Conservation (phyloP, 768 basidiomycete genomes). For the Chalciporus piperatus region DNA sequence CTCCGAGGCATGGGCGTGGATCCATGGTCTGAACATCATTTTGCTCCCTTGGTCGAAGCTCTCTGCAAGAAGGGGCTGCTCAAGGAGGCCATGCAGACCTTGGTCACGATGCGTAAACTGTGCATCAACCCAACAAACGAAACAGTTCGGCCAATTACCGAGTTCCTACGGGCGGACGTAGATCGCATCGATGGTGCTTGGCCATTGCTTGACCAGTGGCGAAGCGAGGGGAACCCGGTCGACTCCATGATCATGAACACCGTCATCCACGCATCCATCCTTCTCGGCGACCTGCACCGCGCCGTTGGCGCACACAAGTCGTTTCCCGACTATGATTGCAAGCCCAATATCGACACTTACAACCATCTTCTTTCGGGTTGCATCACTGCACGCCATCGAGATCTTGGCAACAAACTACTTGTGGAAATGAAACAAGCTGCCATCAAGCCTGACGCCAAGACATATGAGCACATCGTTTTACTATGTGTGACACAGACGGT, state of each 20-base stretch:
- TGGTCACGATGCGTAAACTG: constrained; percentile 58
- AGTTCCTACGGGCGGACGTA: constrained; percentile 43
- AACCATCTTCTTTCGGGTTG: constrained; percentile 69
- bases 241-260: constrained; percentile 63
- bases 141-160: constrained; percentile 54
- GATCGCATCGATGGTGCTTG: constrained; percentile 64
- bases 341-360: constrained; percentile 63
- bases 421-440: constrained; percentile 59
- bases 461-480: constrained; percentile 64
- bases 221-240: constrained; percentile 47
- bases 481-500: constrained; percentile 67
- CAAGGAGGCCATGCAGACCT: constrained; percentile 58
- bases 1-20: constrained; percentile 48
- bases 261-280: constrained; percentile 61
- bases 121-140: constrained; percentile 47
- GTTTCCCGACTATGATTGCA: constrained; percentile 50
- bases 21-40: constrained; percentile 67
- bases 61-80: constrained; percentile 56
- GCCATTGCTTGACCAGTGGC: constrained; percentile 59
- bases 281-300: constrained; percentile 66
- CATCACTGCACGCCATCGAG: constrained; percentile 52
- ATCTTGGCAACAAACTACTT: constrained; percentile 66
- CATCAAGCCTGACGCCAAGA: constrained; percentile 54
- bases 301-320: constrained; percentile 76
- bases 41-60: constrained; percentile 74